Base-by-base conservation (phyloP, 2,329 filamentous ascomycete genomes). In the Ophiocordyceps camponoti-leonardi region DNA sequence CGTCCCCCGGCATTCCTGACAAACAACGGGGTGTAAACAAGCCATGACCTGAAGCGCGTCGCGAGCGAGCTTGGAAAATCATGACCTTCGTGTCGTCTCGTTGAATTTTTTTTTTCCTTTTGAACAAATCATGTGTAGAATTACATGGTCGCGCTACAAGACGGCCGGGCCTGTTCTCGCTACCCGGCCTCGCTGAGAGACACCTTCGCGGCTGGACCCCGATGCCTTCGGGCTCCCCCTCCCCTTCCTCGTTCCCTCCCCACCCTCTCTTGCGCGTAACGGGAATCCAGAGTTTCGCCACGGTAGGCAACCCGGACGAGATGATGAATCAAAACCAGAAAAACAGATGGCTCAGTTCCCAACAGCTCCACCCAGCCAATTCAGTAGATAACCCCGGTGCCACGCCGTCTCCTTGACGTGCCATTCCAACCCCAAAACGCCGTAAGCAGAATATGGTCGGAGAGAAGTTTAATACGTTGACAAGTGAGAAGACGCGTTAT, bases 361-460 rank as follows among this genome's bases (percentile, higher is more conserved):
- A 46, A 45, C 50, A 49, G 49, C 51, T 49, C 49, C 42, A 44
- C 47, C 50, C 28, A 50, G 46, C 23, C 46, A 41, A 51, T 47
- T 45, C 48, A 44, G 46, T 48, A 52, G 41, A 49, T 45, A n/a
- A 47, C 35, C 35, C 18, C 35, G 8, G n/a, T 37, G 10, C 31
- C 31, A 33, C 31, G 16, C 3, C 49, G 48, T 45, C 39, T 46
- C 50, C 48, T 42, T 45, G 47, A 48, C 47, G 45, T 46, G 47
- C 41, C 46, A 46, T 48, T 48, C 50, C 53, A 58, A 54, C 49
- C 56, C 55, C 49, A 49, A 54, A 53, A 62, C 61, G 61, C 61
- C 58, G 48, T 59, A 56, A 56, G 61, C 56, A 54, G 62, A 58
- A 61, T 56, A 54, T 63, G 58, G 60, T 64, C 58, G 63, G 57